Conservation (phyloP, 179 eudicot genomes). For the Spergularia azorica region DNA sequence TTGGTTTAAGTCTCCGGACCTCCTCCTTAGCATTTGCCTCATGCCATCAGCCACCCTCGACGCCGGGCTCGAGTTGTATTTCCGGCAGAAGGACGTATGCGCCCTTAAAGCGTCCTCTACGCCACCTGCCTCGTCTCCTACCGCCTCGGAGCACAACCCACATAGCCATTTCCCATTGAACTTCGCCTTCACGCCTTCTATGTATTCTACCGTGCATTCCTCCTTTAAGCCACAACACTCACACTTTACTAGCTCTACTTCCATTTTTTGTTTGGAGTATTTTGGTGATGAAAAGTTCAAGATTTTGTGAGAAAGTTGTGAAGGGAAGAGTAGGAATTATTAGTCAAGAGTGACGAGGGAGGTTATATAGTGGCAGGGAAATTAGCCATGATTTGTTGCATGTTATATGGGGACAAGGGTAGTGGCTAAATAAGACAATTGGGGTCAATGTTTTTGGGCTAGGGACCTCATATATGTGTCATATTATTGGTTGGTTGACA, state of each 20-base stretch:
- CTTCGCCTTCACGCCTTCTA: conserved; percentile 53
- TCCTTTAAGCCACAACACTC: conserved; percentile 87
- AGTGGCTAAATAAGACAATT: conserved; percentile 53
- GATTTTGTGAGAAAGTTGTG: neutral
- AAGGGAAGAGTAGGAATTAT: conserved; percentile 7
- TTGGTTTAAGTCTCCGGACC: conserved; percentile 39
- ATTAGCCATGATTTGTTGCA: conserved; percentile 66
- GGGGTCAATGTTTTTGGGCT: conserved; percentile 32
- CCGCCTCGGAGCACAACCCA: conserved; percentile 82
- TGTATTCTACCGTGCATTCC: conserved; percentile 76
- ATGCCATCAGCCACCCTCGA: conserved; percentile 75
- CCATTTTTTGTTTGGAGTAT: conserved; percentile 42
- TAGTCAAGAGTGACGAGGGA: neutral
- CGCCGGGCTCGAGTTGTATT: conserved; percentile 69
- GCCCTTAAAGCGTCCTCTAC: conserved; percentile 72
- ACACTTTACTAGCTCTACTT: conserved; percentile 61
- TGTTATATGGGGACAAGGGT: conserved; percentile 68
- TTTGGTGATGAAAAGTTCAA: neutral
- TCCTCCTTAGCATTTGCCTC: conserved; percentile 68
- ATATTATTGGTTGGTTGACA: neutral
- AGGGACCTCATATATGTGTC: conserved; percentile 12
- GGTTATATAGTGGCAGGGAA: conserved; percentile 44
- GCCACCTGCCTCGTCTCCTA: conserved; percentile 52
- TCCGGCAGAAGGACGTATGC: conserved; percentile 76
- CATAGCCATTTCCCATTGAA: conserved; percentile 83